Percentiles rank a stretch among this genome's conserved stretches.
phyloP scores from a whole-genome alignment of 306 rosid genomes.

The Glycine tomentella region DNA sequence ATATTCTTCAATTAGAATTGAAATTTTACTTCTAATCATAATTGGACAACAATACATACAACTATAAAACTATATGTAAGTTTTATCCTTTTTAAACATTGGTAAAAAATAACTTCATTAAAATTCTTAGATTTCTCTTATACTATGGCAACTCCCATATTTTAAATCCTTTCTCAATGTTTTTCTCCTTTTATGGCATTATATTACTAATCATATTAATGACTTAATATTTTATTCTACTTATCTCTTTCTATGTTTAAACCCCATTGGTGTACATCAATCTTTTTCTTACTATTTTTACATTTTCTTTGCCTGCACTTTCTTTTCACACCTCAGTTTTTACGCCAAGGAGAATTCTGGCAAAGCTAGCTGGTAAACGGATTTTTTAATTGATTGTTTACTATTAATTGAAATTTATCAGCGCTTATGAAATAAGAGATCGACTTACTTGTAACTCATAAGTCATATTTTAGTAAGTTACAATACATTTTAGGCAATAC shows the following conservation, averaged over 20 bases:
- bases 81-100: too few species aligned
- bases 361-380: background rate
- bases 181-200: background rate
- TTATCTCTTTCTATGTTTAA: background rate
- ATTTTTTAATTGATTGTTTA: background rate
- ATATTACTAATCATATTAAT: background rate
- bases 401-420: background rate
- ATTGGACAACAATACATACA: too few species aligned
- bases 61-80: too few species aligned
- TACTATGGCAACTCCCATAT: background rate
- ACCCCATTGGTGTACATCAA: background rate
- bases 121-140: background rate
- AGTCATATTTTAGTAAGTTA: background rate
- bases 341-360: background rate
- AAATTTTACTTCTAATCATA: too few species aligned
- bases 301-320: background rate
- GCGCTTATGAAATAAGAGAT: background rate
- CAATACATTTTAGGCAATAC: background rate
- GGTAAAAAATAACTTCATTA: background rate
- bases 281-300: background rate
- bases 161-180: background rate
- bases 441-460: background rate
- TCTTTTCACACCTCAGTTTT: background rate
- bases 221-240: background rate
- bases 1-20: too few species aligned